A percentile compares a stretch with the other conserved stretches of the same genome.
These are phyloP conservation scores for Cladophialophora carrionii DNA, from an alignment of 2,329 filamentous ascomycete species.

Conservation along the genomic window DNA sequence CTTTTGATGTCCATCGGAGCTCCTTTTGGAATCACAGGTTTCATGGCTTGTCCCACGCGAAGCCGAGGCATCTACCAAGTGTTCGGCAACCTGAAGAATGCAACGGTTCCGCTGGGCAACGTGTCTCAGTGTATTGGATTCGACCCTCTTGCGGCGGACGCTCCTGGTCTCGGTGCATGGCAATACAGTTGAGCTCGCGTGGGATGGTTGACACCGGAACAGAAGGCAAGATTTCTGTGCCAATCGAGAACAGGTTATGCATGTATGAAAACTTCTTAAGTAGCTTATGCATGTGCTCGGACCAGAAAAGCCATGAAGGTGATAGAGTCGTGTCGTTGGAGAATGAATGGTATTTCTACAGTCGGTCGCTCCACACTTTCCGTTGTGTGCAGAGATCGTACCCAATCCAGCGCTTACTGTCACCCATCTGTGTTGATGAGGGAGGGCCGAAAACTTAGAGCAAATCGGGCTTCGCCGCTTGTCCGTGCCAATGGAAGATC, in stretches of 20 bases:
- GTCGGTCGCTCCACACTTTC: not conserved
- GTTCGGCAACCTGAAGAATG: conserved; percentile 47
- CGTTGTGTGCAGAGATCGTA: not conserved
- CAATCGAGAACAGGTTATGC: not conserved
- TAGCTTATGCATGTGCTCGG: not conserved
- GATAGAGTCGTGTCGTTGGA: not conserved
- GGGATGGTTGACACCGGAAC: not conserved
- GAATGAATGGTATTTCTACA: not conserved
- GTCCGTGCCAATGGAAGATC: not conserved
- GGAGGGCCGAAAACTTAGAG: not conserved
- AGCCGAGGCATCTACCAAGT: conserved; percentile 46
- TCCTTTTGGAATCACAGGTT: conserved; percentile 45
- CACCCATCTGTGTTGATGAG: not conserved
- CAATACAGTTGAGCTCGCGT: conserved; percentile 45
- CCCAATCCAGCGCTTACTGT: too few relatives aligned
- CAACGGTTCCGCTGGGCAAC: conserved; percentile 47
- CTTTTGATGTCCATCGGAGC: conserved; percentile 39
- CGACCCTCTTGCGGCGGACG: conserved; percentile 43
- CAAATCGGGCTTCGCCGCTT: conserved; percentile 7
- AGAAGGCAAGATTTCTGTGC: not conserved
- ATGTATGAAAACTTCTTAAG: not conserved
- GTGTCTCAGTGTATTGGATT: conserved; percentile 48
- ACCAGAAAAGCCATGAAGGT: not conserved
- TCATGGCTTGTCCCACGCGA: conserved; percentile 51
- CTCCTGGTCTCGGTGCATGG: conserved; percentile 44